Evolutionary conservation across 2,329 filamentous ascomycete species (phyloP).

Genomic region (Fusarium humuli): DNA sequence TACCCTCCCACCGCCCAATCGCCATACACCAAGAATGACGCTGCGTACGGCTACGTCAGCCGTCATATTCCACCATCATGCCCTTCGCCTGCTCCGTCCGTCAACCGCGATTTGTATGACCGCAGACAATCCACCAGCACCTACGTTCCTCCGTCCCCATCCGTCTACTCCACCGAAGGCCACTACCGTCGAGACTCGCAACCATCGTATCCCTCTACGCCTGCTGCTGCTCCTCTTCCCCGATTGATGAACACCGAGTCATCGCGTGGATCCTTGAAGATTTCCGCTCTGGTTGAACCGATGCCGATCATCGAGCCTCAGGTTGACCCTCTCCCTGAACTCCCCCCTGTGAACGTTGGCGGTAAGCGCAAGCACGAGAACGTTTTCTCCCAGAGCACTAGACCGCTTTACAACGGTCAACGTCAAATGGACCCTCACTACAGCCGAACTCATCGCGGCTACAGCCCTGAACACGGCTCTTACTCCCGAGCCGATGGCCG

Average conservation of each 20-base stretch:
- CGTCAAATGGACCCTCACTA: constrained; percentile 53
- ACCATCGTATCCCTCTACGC: constrained; percentile 47
- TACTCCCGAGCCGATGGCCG: constrained; percentile 54
- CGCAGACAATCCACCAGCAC: constrained; percentile 53
- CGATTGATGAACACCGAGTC: constrained; percentile 34
- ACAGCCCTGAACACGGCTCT: constrained; percentile 47
- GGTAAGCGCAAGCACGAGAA: constrained; percentile 55
- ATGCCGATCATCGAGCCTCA: constrained; percentile 53
- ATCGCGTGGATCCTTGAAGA: constrained; percentile 54
- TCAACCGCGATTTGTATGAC: constrained; percentile 53
- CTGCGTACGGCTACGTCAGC: constrained; percentile 54
- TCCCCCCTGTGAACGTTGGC: constrained; percentile 46
- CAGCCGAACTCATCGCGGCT: constrained; percentile 36
- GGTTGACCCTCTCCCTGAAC: constrained; percentile 46
- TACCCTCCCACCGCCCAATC: constrained; percentile 54
- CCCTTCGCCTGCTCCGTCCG: constrained; percentile 47
- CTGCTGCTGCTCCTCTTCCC: constrained; percentile 45
- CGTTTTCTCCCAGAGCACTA: constrained; percentile 50
- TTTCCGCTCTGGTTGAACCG: constrained; percentile 51
- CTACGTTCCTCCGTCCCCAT: constrained; percentile 55
- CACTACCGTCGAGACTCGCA: constrained; percentile 50
- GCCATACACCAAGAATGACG: constrained; percentile 55
- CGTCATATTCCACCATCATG: constrained; percentile 48
- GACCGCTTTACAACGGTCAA: constrained; percentile 53
- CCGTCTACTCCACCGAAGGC: constrained; percentile 47